Evolutionary conservation across 345 rosid genomes (phyloP), one percentile per base, ranked within the genome.

Genomic region (Dipteronia sinensis): DNA sequence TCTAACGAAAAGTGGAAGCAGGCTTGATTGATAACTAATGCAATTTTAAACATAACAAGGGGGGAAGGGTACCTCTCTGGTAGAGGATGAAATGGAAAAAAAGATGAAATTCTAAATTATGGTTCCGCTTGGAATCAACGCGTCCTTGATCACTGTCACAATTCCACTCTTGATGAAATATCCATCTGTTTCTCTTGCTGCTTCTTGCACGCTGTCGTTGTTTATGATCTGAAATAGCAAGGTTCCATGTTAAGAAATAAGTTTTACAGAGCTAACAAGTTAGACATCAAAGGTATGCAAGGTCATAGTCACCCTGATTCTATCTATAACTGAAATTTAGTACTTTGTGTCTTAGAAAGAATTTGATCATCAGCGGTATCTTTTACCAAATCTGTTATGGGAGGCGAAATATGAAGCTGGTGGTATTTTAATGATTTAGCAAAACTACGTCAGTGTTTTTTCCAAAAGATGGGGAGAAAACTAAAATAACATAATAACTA

Each of bases 161-260:
- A 95, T 95, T 71, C 98, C 98, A 19, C 98, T 93, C 91, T 95
- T 95, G 46, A 95, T 95, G 87, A 95, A 95, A 81, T 89, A 93
- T 73, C 98, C 98, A 84, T 95, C 98, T 1, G 98, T 90, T 82
- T 95, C 98, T 69, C 98, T 88, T 0, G 98, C 98, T 2, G 98
- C 93, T 88, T 95, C 98, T 92, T 93, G 98, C 71, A 95, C 98
- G 23, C 81, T 84, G 88, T 91, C 95, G 0, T 86, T 65, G 75
- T 95, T 95, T n/a, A 95, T 71, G 80, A 95, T 95, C 98, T 95
- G 90, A 76, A 80, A 67, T 7, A 1, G 1, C 38, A 62, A 27
- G 5, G 44, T 3, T 20, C 0, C 51, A 12, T n/a, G 64, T 72
- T 25, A 82, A n/a, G 49, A 25, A 49, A 16, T 5, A 47, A 49